Evolutionary conservation across 371 early-diverging fungal species (phyloP).

Genomic region (Apophysomyces elegans): DNA sequence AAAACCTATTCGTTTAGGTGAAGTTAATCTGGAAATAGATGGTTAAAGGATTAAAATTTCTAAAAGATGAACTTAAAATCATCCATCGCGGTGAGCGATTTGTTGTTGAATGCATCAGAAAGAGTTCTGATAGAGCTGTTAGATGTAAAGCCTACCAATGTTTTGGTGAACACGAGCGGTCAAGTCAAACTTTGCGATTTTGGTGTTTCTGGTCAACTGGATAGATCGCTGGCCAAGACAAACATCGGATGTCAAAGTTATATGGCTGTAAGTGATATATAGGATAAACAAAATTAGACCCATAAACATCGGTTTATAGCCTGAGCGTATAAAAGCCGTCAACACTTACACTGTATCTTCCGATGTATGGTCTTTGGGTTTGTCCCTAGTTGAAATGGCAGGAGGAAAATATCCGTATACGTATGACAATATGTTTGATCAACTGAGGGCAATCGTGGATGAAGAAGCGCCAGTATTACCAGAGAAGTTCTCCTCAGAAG

Average conservation of each 20-base stretch:
- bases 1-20: not conserved
- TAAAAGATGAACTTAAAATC: constrained; percentile 87
- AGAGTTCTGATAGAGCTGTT: constrained; percentile 1
- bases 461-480: constrained; percentile 82
- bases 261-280: constrained; percentile 77
- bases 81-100: constrained; percentile 78
- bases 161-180: constrained; percentile 83
- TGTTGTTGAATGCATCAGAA: not conserved
- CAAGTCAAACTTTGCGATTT: constrained; percentile 95
- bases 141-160: constrained; percentile 97
- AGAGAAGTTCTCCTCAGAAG: constrained; percentile 68
- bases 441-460: constrained; percentile 84
- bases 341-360: constrained; percentile 78
- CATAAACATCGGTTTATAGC: constrained; percentile 45
- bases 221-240: constrained; percentile 90
- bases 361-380: constrained; percentile 91
- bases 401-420: constrained; percentile 85
- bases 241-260: constrained; percentile 94
- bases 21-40: constrained; percentile 52
- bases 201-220: constrained; percentile 88
- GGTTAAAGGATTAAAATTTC: constrained; percentile 84
- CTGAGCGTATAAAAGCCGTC: constrained; percentile 75
- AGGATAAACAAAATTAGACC: not conserved
- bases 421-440: constrained; percentile 80
- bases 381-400: constrained; percentile 92